Base-by-base conservation (phyloP, 2,329 filamentous ascomycete species). In the Colletotrichum sp. region DNA sequence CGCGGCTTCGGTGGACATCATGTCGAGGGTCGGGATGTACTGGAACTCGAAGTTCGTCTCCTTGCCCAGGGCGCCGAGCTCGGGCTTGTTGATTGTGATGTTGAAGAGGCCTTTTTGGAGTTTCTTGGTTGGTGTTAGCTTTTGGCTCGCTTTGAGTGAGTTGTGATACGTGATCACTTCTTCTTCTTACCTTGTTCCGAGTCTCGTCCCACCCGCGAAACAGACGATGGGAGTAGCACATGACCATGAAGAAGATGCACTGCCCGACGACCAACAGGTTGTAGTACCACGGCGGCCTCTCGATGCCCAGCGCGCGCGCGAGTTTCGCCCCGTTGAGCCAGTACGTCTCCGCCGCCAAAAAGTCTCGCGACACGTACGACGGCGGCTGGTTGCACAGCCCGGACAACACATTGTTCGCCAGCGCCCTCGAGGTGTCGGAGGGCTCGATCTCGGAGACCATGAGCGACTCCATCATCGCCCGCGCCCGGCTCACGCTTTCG, bases 391-490 rank as follows among this genome's bases (percentile, higher is more conserved):
- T 87, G 79, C 93, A 88, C n/a, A 96, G 87, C 5, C 90, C 90
- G 5, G 90, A 88, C 78, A 96, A 92, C 80, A 96, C 93, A 81
- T 96, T 96, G 82, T 94, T 93, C 5, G 93, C 93, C 30, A 96
- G 87, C 8, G 93, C 87, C 61, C 88, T 88, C 1, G 91, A 93
- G 24, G 90, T 93, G 1, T 88, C 84, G 0, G 91, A 92, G 0
- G 94, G 94, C 30, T 90, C 81, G 24, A 96, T 88, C 82, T 96
- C 94, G 32, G 92, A 88, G 32, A 91, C 84, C 21, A 95, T 82
- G 2, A 96, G 85, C 0, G 90, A 91, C 79, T 96, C 94, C 90
- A 95, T 93, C 80, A 92, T 89, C 3, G 86, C 86, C 78, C 89
- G 92, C 3, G 93, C 92, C 38, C 87, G 86, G 8, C 84, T 84